These are phyloP conservation scores for Auxenochlorella pyrenoidosa DNA, from an alignment of 139 green algal genomes.

Conservation along the genomic window DNA sequence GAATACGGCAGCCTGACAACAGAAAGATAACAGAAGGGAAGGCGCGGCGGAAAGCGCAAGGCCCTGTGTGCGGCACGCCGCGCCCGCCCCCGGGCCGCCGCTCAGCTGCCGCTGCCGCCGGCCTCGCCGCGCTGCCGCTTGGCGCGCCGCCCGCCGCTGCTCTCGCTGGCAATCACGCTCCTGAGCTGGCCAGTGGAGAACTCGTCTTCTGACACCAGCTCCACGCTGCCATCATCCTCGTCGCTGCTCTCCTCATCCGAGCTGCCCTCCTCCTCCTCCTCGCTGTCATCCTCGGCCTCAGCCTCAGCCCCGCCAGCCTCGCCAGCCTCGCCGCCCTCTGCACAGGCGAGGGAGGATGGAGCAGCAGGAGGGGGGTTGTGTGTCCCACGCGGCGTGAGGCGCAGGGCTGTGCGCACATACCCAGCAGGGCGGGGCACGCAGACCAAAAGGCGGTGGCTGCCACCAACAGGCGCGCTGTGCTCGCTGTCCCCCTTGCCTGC, in stretches of 20 bases:
- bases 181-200: slow-evolving; percentile 35
- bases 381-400: too few relatives aligned
- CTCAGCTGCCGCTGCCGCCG: neutral
- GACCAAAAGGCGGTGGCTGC: neutral
- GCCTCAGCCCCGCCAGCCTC: slow-evolving; percentile 19
- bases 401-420: too few relatives aligned
- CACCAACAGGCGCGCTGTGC: neutral
- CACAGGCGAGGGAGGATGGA: neutral
- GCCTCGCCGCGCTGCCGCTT: slow-evolving; percentile 22
- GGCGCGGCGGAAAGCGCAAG: neutral
- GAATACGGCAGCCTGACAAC: too few relatives aligned
- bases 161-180: neutral
- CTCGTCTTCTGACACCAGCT: slow-evolving; percentile 45
- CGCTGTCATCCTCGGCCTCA: slow-evolving; percentile 7
- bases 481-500: neutral
- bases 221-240: slow-evolving; percentile 30
- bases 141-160: slow-evolving; percentile 14
- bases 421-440: neutral
- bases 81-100: neutral
- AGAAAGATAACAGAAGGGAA: too few relatives aligned
- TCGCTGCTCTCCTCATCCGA: neutral
- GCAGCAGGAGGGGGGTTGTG: too few relatives aligned
- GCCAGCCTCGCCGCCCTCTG: neutral
- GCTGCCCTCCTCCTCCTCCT: neutral
- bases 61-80: neutral